A percentile compares a stretch with the other conserved stretches of the same genome.
phyloP scores from a whole-genome alignment of 768 basidiomycete species.

The Porpolomopsis calyptriformis region DNA sequence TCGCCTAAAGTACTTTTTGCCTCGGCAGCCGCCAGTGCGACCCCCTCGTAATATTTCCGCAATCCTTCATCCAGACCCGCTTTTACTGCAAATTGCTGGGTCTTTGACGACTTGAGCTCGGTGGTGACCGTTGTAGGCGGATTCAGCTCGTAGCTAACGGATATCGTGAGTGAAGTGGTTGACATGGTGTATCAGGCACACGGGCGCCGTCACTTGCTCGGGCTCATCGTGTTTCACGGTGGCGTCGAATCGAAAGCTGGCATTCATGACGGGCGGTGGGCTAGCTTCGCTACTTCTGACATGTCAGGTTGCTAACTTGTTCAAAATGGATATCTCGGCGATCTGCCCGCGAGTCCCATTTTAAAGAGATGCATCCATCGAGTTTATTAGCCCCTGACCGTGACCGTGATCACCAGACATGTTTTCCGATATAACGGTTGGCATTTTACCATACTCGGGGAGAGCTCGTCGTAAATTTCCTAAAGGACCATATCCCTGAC shows the following conservation, averaged over 20 bases:
- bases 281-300: no score
- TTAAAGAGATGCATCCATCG: no score
- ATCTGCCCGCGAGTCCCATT: no score
- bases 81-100: slow-evolving; percentile 14
- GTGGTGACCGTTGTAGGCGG: slow-evolving; percentile 22
- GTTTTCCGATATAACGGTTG: neutral
- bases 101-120: slow-evolving; percentile 14
- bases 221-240: neutral
- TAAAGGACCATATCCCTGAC: neutral
- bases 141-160: slow-evolving; percentile 33
- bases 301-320: no score
- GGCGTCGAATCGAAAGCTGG: neutral
- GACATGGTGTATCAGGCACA: slow-evolving; percentile 3
- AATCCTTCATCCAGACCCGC: slow-evolving; percentile 13
- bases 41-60: slow-evolving; percentile 37
- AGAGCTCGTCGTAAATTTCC: neutral
- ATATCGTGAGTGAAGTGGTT: slow-evolving; percentile 21
- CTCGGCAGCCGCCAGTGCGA: slow-evolving; percentile 38
- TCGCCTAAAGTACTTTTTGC: slow-evolving; percentile 50
- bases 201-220: no score
- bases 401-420: neutral
- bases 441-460: neutral
- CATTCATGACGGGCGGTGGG: no score
- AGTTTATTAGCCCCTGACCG: no score
- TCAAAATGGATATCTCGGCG: no score